These are phyloP conservation scores for Vitis vinifera DNA, from an alignment of 164 flowering plant genomes.

Conservation along the genomic window DNA sequence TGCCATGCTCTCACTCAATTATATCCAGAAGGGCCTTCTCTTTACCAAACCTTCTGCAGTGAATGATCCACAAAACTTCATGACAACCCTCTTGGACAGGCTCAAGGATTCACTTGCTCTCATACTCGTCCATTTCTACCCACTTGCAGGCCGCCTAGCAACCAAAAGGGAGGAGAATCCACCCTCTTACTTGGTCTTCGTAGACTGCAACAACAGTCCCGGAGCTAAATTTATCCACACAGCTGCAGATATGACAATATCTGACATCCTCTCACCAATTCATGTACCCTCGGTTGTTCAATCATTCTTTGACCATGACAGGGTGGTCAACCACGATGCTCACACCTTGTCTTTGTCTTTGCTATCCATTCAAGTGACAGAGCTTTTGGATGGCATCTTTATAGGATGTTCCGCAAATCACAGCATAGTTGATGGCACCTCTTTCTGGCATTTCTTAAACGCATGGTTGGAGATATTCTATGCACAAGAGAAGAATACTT, in stretches of 20 bases:
- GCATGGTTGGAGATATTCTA: slow-evolving; percentile 42
- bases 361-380: slow-evolving; percentile 54
- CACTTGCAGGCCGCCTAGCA: slow-evolving; percentile 47
- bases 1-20: slow-evolving; percentile 35
- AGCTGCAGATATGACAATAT: slow-evolving; percentile 13
- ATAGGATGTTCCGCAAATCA: slow-evolving; percentile 58
- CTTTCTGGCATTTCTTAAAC: slow-evolving; percentile 56
- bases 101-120: slow-evolving; percentile 50
- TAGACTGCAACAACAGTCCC: slow-evolving; percentile 47
- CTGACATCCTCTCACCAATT: slow-evolving; percentile 38
- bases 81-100: slow-evolving; percentile 16
- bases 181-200: slow-evolving; percentile 22
- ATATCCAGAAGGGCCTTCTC: slow-evolving; percentile 63
- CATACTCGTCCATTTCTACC: slow-evolving; percentile 51
- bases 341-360: slow-evolving; percentile 32
- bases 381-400: slow-evolving; percentile 50
- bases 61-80: slow-evolving; percentile 1
- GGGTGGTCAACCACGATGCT: slow-evolving; percentile 55
- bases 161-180: slow-evolving; percentile 25
- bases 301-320: slow-evolving; percentile 45
- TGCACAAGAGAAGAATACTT: background rate
- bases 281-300: slow-evolving; percentile 47
- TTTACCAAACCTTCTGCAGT: slow-evolving; percentile 30
- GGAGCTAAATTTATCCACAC: slow-evolving; percentile 59
- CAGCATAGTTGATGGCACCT: slow-evolving; percentile 43